phyloP scores from a whole-genome alignment of 2,329 filamentous ascomycete species.

The Sarocladium kiliense region DNA sequence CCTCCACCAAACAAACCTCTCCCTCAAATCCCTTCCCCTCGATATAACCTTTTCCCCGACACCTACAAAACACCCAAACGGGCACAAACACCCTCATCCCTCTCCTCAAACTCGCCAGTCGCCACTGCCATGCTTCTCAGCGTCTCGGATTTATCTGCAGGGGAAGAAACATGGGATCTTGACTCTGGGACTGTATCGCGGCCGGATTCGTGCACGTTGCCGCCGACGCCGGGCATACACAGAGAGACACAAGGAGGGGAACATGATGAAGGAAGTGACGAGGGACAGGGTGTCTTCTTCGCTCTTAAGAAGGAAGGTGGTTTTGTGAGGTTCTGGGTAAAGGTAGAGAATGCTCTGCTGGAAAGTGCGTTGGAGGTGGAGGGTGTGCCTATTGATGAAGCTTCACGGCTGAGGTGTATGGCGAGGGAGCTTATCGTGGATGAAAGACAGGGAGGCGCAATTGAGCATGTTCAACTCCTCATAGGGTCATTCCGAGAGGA shows the following conservation, averaged over 20 bases:
- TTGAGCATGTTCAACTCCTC: not conserved
- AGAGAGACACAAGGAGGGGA: not conserved
- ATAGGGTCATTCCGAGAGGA: not conserved
- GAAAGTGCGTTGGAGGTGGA: not conserved
- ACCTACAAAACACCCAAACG: not conserved
- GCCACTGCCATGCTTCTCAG: not conserved
- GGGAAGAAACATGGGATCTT: not conserved
- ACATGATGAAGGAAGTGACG: not conserved
- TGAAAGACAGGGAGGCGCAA: not conserved
- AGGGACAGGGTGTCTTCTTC: conserved; percentile 1
- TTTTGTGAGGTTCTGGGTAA: conserved; percentile 3
- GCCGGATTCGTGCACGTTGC: conserved; percentile 5
- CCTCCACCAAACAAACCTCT: not conserved
- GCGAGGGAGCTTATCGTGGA: not conserved
- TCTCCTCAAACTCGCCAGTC: not conserved
- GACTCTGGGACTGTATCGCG: conserved; percentile 4
- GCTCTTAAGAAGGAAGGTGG: not conserved
- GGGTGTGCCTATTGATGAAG: not conserved
- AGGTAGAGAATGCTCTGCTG: not conserved
- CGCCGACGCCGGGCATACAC: not conserved
- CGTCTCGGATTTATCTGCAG: not conserved
- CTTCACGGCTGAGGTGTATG: not conserved
- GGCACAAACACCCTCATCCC: not conserved
- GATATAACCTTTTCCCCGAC: not conserved
- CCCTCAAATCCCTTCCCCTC: not conserved